phyloP scores from a whole-genome alignment of 495 filamentous ascomycete species.

The Cladorrhinum samala region DNA sequence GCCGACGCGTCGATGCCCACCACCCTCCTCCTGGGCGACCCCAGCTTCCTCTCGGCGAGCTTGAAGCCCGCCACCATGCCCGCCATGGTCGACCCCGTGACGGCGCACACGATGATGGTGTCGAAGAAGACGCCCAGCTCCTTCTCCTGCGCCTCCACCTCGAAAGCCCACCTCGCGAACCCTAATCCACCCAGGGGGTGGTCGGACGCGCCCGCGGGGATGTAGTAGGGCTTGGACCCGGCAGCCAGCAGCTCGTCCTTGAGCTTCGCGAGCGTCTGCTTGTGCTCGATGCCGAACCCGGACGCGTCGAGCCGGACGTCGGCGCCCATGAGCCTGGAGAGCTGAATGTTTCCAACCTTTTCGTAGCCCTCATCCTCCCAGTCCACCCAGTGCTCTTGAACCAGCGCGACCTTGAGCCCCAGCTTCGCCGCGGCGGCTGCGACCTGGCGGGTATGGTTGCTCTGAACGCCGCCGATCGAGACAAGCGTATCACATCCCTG shows the following conservation, averaged over 20 bases:
- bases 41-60: conserved; percentile 40
- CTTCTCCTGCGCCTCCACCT: conserved; percentile 53
- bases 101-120: conserved; percentile 55
- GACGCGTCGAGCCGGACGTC: conserved; percentile 47
- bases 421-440: conserved; percentile 50
- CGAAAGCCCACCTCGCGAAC: conserved; percentile 59
- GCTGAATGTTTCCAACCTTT: conserved; percentile 55
- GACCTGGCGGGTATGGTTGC: conserved; percentile 60
- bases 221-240: conserved; percentile 56
- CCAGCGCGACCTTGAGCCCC: conserved; percentile 47
- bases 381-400: conserved; percentile 61
- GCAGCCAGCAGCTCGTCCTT: conserved; percentile 36
- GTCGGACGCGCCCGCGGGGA: conserved; percentile 59
- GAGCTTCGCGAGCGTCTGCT: conserved; percentile 43
- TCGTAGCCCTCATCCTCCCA: conserved; percentile 47
- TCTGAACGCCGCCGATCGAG: conserved; percentile 59
- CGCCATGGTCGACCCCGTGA: conserved; percentile 57
- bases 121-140: conserved; percentile 53
- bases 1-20: conserved; percentile 60
- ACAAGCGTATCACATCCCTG: conserved; percentile 51
- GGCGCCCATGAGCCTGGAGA: conserved; percentile 56
- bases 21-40: conserved; percentile 37
- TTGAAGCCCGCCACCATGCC: conserved; percentile 62
- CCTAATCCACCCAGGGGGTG: conserved; percentile 61
- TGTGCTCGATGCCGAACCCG: conserved; percentile 55